Conservation (phyloP, 371 early-diverging fungal genomes). For the Syncephalis fuscata region DNA sequence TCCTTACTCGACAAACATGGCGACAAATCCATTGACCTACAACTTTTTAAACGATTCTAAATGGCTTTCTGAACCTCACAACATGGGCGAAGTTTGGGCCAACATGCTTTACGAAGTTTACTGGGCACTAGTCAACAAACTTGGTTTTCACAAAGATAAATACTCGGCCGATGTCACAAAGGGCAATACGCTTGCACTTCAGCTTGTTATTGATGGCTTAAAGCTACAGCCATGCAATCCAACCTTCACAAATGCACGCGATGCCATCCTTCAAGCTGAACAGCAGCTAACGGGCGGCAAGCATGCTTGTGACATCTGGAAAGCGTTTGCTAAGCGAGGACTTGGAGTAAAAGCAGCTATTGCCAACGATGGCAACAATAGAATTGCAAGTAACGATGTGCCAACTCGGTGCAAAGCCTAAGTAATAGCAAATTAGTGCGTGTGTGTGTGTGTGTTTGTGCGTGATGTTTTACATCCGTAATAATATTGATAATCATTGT, state of each 20-base stretch:
- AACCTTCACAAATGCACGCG: slow-evolving; percentile 71
- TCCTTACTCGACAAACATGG: slow-evolving; percentile 62
- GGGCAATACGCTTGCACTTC: slow-evolving; percentile 70
- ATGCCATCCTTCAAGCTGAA: slow-evolving; percentile 44
- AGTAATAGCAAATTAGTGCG: too few species aligned
- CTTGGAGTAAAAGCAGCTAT: slow-evolving; percentile 39
- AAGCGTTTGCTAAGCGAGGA: slow-evolving; percentile 80
- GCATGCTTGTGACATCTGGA: slow-evolving; percentile 69
- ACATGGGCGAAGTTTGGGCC: slow-evolving; percentile 92
- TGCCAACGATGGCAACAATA: slow-evolving; percentile 2
- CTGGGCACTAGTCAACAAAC: slow-evolving; percentile 45
- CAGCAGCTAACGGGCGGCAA: slow-evolving; percentile 50
- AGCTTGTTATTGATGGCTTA: slow-evolving; percentile 42
- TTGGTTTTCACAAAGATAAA: slow-evolving; percentile 35
- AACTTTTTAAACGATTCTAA: slow-evolving; percentile 33
- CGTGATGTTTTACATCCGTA: too few species aligned
- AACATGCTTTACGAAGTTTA: slow-evolving; percentile 75
- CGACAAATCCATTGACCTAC: slow-evolving; percentile 74
- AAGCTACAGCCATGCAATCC: slow-evolving; percentile 88
- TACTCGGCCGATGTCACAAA: slow-evolving; percentile 5
- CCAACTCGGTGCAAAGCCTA: too few species aligned
- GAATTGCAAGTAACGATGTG: too few species aligned
- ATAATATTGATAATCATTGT: too few species aligned
- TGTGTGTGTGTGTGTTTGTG: too few species aligned
- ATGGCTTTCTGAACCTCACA: slow-evolving; percentile 66